phyloP scores from a whole-genome alignment of 2,329 filamentous ascomycete genomes.

The Hypoxylon sp. region DNA sequence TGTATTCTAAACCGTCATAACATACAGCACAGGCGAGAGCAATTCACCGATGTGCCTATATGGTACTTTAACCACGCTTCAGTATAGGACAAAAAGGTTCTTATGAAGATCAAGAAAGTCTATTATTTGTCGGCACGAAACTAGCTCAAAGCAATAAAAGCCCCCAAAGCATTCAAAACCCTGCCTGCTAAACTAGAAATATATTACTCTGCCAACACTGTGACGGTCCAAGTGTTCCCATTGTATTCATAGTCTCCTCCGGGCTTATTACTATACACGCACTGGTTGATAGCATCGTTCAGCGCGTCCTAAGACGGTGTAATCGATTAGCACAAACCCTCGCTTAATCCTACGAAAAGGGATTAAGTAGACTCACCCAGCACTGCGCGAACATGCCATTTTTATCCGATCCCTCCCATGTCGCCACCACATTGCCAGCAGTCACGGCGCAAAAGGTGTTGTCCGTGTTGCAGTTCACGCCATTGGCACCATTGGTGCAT shows the following conservation, averaged over 20 bases:
- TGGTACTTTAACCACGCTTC: background rate
- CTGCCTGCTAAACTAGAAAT: background rate
- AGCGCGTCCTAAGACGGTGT: background rate
- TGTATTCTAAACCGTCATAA: background rate
- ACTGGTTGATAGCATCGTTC: background rate
- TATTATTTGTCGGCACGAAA: background rate
- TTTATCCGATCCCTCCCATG: constrained; percentile 9
- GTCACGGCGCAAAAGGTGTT: background rate
- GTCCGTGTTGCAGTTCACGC: background rate
- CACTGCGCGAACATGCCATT: constrained; percentile 5
- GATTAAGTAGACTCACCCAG: background rate
- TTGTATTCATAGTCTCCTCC: background rate
- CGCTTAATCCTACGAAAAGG: background rate
- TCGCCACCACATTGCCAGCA: constrained; percentile 10
- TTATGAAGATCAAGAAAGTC: background rate
- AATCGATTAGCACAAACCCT: background rate
- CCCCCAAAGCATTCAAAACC: background rate
- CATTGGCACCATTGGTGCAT: constrained; percentile 4
- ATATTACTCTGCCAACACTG: background rate
- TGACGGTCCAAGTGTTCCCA: background rate
- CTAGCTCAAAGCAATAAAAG: background rate
- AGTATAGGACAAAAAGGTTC: background rate
- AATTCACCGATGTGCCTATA: background rate
- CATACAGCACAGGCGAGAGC: background rate
- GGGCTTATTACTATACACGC: background rate